These are phyloP conservation scores for Lasiosphaeria ovina DNA, from an alignment of 495 filamentous ascomycete species.

Conservation along the genomic window DNA sequence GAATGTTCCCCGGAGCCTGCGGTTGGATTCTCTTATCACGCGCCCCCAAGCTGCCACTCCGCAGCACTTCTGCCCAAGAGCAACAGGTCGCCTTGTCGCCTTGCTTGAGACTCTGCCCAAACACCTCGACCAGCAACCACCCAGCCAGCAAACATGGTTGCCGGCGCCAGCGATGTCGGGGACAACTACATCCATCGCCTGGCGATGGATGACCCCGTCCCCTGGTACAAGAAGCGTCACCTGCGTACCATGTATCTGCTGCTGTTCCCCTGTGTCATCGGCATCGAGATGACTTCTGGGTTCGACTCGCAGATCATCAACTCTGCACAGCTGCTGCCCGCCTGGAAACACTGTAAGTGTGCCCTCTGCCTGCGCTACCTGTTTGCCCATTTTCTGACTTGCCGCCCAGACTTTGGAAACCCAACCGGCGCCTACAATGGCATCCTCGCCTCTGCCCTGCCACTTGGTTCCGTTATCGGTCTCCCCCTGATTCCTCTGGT, in stretches of 20 bases:
- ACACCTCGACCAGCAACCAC: background rate
- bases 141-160: slow-evolving; percentile 34
- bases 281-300: slow-evolving; percentile 69
- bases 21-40: too few species aligned
- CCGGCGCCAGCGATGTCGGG: slow-evolving; percentile 18
- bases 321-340: slow-evolving; percentile 57
- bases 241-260: slow-evolving; percentile 59
- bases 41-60: background rate
- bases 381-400: background rate
- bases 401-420: slow-evolving; percentile 38
- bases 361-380: slow-evolving; percentile 20
- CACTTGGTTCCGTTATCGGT: slow-evolving; percentile 47
- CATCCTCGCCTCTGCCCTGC: slow-evolving; percentile 44
- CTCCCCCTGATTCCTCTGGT: slow-evolving; percentile 58
- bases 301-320: slow-evolving; percentile 74
- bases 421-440: slow-evolving; percentile 45
- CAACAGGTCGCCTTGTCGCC: background rate
- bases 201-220: slow-evolving; percentile 52
- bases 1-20: too few species aligned
- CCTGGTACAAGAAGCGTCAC: slow-evolving; percentile 64
- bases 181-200: slow-evolving; percentile 54
- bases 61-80: background rate
- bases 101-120: background rate
- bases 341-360: slow-evolving; percentile 57
- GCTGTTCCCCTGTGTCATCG: slow-evolving; percentile 65